phyloP scores from a whole-genome alignment of 1,284 basidiomycete species.

The Kwoniella shivajii region DNA sequence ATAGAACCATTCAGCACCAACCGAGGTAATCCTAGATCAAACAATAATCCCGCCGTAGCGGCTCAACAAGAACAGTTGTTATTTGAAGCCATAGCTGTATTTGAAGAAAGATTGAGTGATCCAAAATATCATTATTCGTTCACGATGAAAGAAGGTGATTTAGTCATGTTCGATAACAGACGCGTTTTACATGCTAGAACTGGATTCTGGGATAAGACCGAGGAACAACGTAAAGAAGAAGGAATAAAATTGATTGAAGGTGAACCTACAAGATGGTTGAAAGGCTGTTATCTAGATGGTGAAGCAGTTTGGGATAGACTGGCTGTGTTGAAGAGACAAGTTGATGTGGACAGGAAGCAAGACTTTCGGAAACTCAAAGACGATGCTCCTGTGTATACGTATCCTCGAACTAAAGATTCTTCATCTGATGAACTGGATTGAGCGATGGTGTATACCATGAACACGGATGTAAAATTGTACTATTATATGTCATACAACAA shows the following conservation, averaged over 20 bases:
- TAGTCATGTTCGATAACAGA: slow-evolving; percentile 89
- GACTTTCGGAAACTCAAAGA: not conserved
- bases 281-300: slow-evolving; percentile 82
- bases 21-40: not conserved
- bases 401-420: too few relatives aligned
- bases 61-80: slow-evolving; percentile 51
- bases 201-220: slow-evolving; percentile 64
- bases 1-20: not conserved
- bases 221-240: slow-evolving; percentile 28
- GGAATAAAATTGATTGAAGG: slow-evolving; percentile 52
- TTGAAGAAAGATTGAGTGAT: slow-evolving; percentile 65
- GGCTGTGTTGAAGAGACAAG: slow-evolving; percentile 17
- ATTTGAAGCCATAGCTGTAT: slow-evolving; percentile 68
- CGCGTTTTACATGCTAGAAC: slow-evolving; percentile 87
- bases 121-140: slow-evolving; percentile 65
- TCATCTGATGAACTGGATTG: not conserved
- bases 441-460: not conserved
- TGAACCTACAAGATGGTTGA: slow-evolving; percentile 73
- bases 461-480: too few relatives aligned
- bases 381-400: too few relatives aligned
- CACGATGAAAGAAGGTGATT: slow-evolving; percentile 78
- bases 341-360: not conserved
- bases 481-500: not conserved
- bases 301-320: slow-evolving; percentile 68
- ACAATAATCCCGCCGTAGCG: not conserved